These are phyloP conservation scores for Aspergillus olivimuriae DNA, from an alignment of 495 filamentous ascomycete species.

Conservation along the genomic window DNA sequence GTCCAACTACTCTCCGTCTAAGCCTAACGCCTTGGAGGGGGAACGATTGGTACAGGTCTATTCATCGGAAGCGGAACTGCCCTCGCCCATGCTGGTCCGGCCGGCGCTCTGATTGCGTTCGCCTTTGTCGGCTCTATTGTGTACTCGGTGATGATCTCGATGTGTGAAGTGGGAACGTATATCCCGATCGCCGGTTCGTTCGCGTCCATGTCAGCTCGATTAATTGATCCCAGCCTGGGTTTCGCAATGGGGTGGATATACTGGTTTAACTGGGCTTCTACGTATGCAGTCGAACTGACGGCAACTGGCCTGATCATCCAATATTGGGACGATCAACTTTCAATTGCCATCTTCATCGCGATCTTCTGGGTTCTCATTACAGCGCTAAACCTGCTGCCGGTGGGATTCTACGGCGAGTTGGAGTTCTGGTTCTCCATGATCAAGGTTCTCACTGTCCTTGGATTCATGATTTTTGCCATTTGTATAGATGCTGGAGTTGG, in stretches of 20 bases:
- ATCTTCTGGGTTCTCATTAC: slow-evolving; percentile 64
- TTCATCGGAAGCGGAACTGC: slow-evolving; percentile 64
- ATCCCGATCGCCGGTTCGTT: slow-evolving; percentile 67
- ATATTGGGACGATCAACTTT: slow-evolving; percentile 54
- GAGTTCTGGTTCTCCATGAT: slow-evolving; percentile 56
- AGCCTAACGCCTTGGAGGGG: slow-evolving; percentile 37
- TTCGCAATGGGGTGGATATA: slow-evolving; percentile 73
- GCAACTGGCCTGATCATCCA: slow-evolving; percentile 61
- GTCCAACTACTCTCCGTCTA: too few species aligned
- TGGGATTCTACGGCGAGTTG: slow-evolving; percentile 48
- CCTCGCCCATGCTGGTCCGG: slow-evolving; percentile 55
- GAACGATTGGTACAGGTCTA: slow-evolving; percentile 66
- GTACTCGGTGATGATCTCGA: slow-evolving; percentile 40
- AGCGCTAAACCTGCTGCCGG: slow-evolving; percentile 52
- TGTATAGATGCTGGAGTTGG: slow-evolving; percentile 55
- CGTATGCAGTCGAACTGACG: slow-evolving; percentile 59
- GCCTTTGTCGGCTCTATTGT: slow-evolving; percentile 47
- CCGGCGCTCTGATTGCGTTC: slow-evolving; percentile 59
- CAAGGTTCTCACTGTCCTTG: slow-evolving; percentile 54
- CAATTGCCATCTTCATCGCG: slow-evolving; percentile 58
- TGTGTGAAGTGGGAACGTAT: slow-evolving; percentile 64
- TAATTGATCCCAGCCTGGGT: slow-evolving; percentile 60
- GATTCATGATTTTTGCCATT: slow-evolving; percentile 55
- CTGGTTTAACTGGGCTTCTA: slow-evolving; percentile 48
- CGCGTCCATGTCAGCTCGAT: slow-evolving; percentile 59